Evolutionary conservation across 2,329 filamentous ascomycete genomes (phyloP).

Genomic region (Lachnellula willkommii): DNA sequence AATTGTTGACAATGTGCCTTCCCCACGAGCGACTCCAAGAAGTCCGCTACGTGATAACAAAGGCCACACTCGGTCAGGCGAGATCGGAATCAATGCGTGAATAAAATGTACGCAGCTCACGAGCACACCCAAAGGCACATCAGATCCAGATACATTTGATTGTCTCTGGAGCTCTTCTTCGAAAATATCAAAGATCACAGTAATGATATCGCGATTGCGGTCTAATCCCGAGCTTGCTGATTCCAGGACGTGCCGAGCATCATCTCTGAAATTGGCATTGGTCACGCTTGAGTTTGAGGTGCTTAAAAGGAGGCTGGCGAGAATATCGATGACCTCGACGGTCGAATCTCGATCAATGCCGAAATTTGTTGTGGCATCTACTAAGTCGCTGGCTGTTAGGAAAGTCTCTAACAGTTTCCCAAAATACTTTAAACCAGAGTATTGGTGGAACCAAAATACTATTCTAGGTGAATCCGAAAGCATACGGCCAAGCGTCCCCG

Average conservation of each 20-base stretch:
- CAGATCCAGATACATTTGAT: constrained; percentile 35
- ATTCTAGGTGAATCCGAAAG: constrained; percentile 75
- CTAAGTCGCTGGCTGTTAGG: constrained; percentile 47
- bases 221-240: constrained; percentile 52
- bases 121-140: constrained; percentile 55
- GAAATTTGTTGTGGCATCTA: constrained; percentile 40
- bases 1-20: constrained; percentile 70
- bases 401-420: constrained; percentile 70
- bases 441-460: constrained; percentile 66
- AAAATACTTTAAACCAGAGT: constrained; percentile 75
- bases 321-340: constrained; percentile 66
- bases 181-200: constrained; percentile 77
- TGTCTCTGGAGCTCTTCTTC: constrained; percentile 57
- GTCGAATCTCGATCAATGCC: constrained; percentile 54
- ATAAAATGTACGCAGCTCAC: constrained; percentile 75
- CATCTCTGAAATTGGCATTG: constrained; percentile 38
- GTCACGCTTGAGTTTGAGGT: constrained; percentile 13
- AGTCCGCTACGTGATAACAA: constrained; percentile 77
- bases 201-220: constrained; percentile 66
- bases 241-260: constrained; percentile 41
- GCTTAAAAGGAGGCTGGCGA: constrained; percentile 62
- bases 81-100: constrained; percentile 62
- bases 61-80: constrained; percentile 84
- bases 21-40: constrained; percentile 69
- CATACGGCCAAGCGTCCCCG: constrained; percentile 64